Conservation (phyloP, 140 eudicot species). For the Stevia rebaudiana region DNA sequence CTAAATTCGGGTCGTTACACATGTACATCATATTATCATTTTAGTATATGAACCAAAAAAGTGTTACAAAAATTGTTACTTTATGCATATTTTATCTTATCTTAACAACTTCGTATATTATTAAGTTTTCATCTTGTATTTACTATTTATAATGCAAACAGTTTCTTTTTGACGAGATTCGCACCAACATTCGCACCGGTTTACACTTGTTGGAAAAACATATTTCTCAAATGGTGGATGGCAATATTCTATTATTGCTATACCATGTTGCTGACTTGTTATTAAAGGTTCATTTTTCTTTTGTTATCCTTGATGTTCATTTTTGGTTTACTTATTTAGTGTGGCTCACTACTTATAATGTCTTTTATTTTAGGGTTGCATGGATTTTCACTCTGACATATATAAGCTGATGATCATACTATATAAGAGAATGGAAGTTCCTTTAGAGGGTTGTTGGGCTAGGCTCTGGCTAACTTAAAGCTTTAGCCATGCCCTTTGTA, state of each 20-base stretch:
- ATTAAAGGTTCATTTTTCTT: constrained; percentile 54
- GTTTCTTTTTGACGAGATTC: constrained; percentile 52
- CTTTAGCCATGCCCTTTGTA: constrained; percentile 77
- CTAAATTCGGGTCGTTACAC: too few relatives aligned
- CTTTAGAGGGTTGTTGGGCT: constrained; percentile 41
- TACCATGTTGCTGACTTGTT: constrained; percentile 62
- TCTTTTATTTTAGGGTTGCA: constrained; percentile 54
- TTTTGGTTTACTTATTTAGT: neutral
- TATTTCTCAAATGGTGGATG: too few relatives aligned
- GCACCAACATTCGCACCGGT: too few relatives aligned
- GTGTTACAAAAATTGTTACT: too few relatives aligned
- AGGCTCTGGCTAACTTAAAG: constrained; percentile 72
- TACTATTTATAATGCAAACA: constrained; percentile 23
- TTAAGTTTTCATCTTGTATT: constrained; percentile 9
- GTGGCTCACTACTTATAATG: constrained; percentile 19
- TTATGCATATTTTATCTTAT: neutral
- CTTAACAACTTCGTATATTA: neutral
- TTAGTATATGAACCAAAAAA: too few relatives aligned
- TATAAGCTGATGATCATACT: constrained; percentile 49
- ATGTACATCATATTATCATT: too few relatives aligned
- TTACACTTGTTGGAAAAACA: too few relatives aligned
- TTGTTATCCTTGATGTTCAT: neutral
- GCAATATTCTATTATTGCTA: constrained; percentile 44
- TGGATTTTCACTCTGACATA: constrained; percentile 51
- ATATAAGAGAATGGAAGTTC: constrained; percentile 39